Evolutionary conservation across 768 basidiomycete species (phyloP).

Genomic region (Boletus sensibilis): DNA sequence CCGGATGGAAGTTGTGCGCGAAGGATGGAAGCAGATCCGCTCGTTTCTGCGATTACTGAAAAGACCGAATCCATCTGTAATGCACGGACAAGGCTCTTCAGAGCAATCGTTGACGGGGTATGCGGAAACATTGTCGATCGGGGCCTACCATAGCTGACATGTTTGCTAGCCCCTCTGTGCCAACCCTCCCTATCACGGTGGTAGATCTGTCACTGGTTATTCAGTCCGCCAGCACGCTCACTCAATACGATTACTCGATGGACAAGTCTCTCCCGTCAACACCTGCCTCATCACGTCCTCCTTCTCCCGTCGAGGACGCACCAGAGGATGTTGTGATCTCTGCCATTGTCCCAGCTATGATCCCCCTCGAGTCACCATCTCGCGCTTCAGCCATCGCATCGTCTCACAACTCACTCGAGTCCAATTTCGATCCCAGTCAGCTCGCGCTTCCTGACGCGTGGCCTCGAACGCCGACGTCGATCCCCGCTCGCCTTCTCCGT

Average conservation of each 20-base stretch:
- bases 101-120: slow-evolving; percentile 12
- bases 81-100: background rate
- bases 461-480: slow-evolving; percentile 22
- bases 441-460: slow-evolving; percentile 16
- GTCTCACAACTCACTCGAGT: slow-evolving; percentile 33
- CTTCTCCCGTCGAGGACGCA: slow-evolving; percentile 6
- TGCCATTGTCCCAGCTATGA: slow-evolving; percentile 4
- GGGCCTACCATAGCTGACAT: slow-evolving; percentile 6
- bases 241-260: slow-evolving; percentile 1
- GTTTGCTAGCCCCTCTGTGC: slow-evolving; percentile 13
- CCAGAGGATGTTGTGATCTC: slow-evolving; percentile 15
- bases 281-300: background rate
- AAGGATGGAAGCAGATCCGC: slow-evolving; percentile 10
- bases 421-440: slow-evolving; percentile 25
- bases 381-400: slow-evolving; percentile 22
- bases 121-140: background rate
- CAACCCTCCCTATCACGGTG: slow-evolving; percentile 19
- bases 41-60: background rate
- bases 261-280: slow-evolving; percentile 8
- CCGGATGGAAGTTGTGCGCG: slow-evolving; percentile 39
- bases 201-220: slow-evolving; percentile 23
- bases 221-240: slow-evolving; percentile 11
- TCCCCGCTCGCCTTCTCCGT: slow-evolving; percentile 11
- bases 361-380: slow-evolving; percentile 28
- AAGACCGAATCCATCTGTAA: background rate